Base-by-base conservation (phyloP, 2,329 filamentous ascomycete species). In the Ramularia endophylla region DNA sequence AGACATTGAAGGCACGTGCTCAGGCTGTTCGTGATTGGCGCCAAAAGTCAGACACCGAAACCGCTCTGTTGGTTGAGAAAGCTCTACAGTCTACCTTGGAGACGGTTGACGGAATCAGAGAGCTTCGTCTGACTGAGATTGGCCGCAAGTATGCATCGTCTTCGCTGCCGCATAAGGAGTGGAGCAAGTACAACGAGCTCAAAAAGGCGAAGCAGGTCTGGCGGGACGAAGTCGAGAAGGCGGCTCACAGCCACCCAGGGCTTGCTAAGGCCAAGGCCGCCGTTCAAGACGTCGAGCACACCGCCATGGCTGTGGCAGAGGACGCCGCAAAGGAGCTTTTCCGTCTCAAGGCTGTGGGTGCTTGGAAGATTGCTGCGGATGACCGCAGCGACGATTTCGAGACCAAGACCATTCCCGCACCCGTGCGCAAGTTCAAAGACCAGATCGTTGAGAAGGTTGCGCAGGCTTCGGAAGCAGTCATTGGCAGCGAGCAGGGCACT, bases 141-240 rank as follows among this genome's bases (percentile, higher is more conserved):
- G 89, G 89, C 42, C 90, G 94, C 80, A 75, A 69, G 45, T 98
- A 92, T 89, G 88, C 90, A 83, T 92, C 88, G 68, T 88, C 97
- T 43, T 87, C 87, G 22, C 78, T 98, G 47, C 94, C 90, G 1
- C 95, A 98, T 72, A 89, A 94, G 63, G 88, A 98, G 63, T 98
- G 92, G 92, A 80, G 83, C 45, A 92, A 90, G 62, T 98, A 95
- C 60, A 88, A 97, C 62, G 80, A 85, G 45, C 72, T 98, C 43
- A 94, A 86, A 68, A 78, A 77, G 40, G 83, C 85, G 9, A 85
- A 95, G 38, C 81, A 83, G 35, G 80, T 87, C 56, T 95, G 90
- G 88, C 83, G 86, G 41, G 73, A 78, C 27, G 86, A 94, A 53
- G 80, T 98, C 35, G 81, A 87, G 60, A 73, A 80, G 44, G 77